Base-by-base conservation (phyloP, 169 alveolate species). In the Eimeria praecox region DNA sequence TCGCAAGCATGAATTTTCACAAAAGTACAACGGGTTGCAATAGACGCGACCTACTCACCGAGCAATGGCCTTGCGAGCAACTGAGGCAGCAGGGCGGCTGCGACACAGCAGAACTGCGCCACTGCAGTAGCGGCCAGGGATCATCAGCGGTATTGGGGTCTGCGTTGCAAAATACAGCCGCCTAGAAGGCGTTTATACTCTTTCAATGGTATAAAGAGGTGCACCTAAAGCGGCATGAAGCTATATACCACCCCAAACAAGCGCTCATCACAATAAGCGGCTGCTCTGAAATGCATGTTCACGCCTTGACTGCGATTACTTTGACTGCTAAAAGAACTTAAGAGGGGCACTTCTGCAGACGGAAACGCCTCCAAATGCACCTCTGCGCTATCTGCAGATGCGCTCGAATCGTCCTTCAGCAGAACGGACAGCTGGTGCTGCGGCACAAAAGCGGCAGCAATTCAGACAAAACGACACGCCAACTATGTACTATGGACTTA, bases 41-140 rank as follows among this genome's bases (percentile, higher is more conserved):
- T 22, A 14, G 27, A 59, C 8, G 69, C 69, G 27, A 59, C 22
- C 20, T 9, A 59, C 69, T 49, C 64, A 85, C 92, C 40, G 33
- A 8, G 20, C 18, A 33, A 85, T 85, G n/a, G 75, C 73, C 54
- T 24, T 85, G 49, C 92, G 92, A 27, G 38, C 46, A 56, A 54
- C 38, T 16, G 91, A 24, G 18, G 91, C 91, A n/a, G 52, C 54
- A 40, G 92, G 33, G 38, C 54, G 78, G 52, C 92, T 85, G 77
- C 92, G 77, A 69, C 92, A 54, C 24, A 85, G 77, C 56, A 85
- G 92, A 24, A 16, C 77, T 54, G 77, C 92, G 42, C 92, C 92
- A 33, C 77, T 85, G 77, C 92, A 85, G 77, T 12, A 56, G 77
- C 54, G 71, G 18, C 35, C 78, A n/a, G 27, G 92, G 33, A 8